These are phyloP conservation scores for Nakazawaea peltata DNA, from an alignment of 805 yeast species.

Conservation along the genomic window DNA sequence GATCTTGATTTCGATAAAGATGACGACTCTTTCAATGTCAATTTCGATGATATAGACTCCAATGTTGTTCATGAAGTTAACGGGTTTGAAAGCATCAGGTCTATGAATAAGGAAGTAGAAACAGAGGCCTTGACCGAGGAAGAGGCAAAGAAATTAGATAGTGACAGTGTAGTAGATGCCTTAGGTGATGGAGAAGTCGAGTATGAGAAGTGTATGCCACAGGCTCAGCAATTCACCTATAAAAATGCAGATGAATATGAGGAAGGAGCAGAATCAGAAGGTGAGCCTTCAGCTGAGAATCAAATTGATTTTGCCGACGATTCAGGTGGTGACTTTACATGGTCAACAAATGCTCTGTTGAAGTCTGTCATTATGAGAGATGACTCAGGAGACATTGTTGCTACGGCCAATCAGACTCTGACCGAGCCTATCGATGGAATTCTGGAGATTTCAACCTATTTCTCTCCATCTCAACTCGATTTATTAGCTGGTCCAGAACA, in stretches of 20 bases:
- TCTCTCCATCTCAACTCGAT: conserved; percentile 7
- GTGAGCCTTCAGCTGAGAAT: not conserved
- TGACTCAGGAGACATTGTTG: too few species aligned
- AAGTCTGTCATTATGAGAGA: not conserved
- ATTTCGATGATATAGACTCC: conserved; percentile 1
- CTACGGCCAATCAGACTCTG: too few species aligned
- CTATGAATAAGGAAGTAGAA: too few species aligned
- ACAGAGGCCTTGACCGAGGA: too few species aligned
- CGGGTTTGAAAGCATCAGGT: not conserved
- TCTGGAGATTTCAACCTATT: conserved; percentile 1
- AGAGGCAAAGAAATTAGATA: too few species aligned
- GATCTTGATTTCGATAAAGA: not conserved
- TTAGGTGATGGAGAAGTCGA: too few species aligned
- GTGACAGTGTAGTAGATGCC: too few species aligned
- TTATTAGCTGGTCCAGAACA: not conserved
- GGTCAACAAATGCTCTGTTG: not conserved
- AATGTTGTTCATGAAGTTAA: not conserved
- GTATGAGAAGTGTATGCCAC: too few species aligned
- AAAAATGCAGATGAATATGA: conserved; percentile 3
- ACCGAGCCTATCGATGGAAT: too few species aligned
- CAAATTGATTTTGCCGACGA: not conserved
- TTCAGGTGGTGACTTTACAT: not conserved
- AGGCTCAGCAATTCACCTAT: conserved; percentile 5
- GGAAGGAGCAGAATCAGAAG: not conserved
- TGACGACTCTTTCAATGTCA: conserved; percentile 4